Evolutionary conservation across 352 stramenopile species (phyloP).

Genomic region (Lagenidium giganteum): DNA sequence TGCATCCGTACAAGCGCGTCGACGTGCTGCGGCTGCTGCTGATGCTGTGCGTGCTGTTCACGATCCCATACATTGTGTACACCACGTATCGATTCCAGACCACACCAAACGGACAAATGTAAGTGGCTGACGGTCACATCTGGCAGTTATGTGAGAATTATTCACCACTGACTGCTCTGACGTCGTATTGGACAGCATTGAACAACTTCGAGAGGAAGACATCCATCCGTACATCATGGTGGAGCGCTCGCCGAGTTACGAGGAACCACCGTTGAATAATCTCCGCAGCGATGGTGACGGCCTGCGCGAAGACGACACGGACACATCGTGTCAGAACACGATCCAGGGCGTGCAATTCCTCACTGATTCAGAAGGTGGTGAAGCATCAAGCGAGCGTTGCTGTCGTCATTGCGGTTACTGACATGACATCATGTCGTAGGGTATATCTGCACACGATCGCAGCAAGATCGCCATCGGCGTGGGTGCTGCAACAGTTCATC

Average conservation of each 20-base stretch:
- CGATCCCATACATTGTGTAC: constrained; percentile 40
- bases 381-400: background rate
- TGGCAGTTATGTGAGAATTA: too few species aligned
- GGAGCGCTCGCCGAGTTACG: constrained; percentile 27
- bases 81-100: constrained; percentile 28
- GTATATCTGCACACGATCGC: constrained; percentile 42
- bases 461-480: constrained; percentile 26
- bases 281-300: constrained; percentile 44
- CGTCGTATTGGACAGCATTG: constrained; percentile 16
- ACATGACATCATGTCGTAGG: constrained; percentile 15
- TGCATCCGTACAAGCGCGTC: constrained; percentile 28
- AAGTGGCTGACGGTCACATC: too few species aligned
- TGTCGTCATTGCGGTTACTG: constrained; percentile 2
- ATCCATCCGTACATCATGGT: constrained; percentile 66
- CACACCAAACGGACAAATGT: constrained; percentile 7
- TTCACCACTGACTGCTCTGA: too few species aligned
- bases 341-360: constrained; percentile 38
- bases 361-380: constrained; percentile 49
- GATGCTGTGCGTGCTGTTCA: constrained; percentile 26
- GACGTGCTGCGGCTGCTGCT: constrained; percentile 33
- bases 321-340: constrained; percentile 46
- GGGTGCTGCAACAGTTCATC: constrained; percentile 65
- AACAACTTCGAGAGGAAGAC: constrained; percentile 45
- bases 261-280: constrained; percentile 18
- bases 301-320: constrained; percentile 29